phyloP scores from a whole-genome alignment of 352 stramenopile genomes.

The Globisporangium recalcitrans region DNA sequence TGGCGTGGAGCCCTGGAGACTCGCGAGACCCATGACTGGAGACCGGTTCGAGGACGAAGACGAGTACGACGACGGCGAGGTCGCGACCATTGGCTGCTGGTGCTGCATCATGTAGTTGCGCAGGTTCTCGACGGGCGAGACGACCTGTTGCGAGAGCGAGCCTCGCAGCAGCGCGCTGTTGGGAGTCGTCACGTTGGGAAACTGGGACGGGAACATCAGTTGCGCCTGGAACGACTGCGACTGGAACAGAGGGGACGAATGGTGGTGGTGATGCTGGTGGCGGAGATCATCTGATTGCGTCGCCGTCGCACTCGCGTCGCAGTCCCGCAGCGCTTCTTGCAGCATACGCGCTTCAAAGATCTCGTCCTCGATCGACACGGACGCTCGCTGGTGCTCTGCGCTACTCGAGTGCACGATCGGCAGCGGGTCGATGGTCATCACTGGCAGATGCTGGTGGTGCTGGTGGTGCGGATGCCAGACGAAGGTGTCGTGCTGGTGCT shows the following conservation, averaged over 20 bases:
- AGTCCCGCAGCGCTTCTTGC: slow-evolving; percentile 24
- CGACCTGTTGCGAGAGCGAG: slow-evolving; percentile 8
- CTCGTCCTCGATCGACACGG: slow-evolving; percentile 22
- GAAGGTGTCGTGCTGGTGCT: not conserved
- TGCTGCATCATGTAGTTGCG: slow-evolving; percentile 7
- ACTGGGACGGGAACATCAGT: slow-evolving; percentile 21
- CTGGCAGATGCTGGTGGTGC: not conserved
- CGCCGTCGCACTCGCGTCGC: slow-evolving; percentile 2
- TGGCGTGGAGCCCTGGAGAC: slow-evolving; percentile 10
- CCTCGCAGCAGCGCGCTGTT: slow-evolving; percentile 1
- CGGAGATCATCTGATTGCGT: slow-evolving; percentile 1
- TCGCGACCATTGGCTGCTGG: not conserved
- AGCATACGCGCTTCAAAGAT: slow-evolving; percentile 33
- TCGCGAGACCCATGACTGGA: slow-evolving; percentile 1
- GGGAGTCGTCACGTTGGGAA: slow-evolving; percentile 17
- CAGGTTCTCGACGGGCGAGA: slow-evolving; percentile 14
- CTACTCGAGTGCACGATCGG: slow-evolving; percentile 1
- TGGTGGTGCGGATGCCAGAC: not conserved
- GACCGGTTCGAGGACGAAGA: slow-evolving; percentile 11
- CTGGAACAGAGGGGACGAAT: slow-evolving; percentile 3
- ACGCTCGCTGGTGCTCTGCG: not conserved
- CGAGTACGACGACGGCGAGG: slow-evolving; percentile 18
- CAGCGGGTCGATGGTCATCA: slow-evolving; percentile 10
- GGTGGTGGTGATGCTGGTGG: slow-evolving; percentile 12
- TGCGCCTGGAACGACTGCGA: slow-evolving; percentile 8